Evolutionary conservation across 2,329 filamentous ascomycete genomes (phyloP).

Genomic region (Phoma sp.): DNA sequence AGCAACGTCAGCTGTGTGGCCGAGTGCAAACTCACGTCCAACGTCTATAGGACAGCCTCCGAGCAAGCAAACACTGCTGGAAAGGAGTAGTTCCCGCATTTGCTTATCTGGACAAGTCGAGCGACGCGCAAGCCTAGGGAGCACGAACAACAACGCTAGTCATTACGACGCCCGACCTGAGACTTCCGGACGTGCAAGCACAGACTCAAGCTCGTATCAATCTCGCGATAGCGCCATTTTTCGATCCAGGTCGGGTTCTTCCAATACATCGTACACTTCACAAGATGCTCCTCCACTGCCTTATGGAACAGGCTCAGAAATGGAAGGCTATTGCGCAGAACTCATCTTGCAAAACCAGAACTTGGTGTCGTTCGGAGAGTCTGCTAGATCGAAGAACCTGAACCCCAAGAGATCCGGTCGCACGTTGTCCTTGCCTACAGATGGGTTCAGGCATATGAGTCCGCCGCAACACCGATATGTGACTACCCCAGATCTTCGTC

Average conservation of each 20-base stretch:
- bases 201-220: conserved; percentile 21
- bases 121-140: conserved; percentile 13
- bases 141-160: not conserved
- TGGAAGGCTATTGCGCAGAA: conserved; percentile 13
- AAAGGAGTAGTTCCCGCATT: conserved; percentile 22
- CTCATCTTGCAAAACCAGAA: conserved; percentile 13
- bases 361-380: conserved; percentile 13
- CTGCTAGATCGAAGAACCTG: conserved; percentile 11
- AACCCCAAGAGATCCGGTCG: conserved; percentile 5
- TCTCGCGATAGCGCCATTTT: conserved; percentile 19
- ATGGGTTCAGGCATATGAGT: not conserved
- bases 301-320: not conserved
- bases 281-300: conserved; percentile 19
- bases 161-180: conserved; percentile 9
- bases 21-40: conserved; percentile 9
- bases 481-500: conserved; percentile 12
- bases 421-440: conserved; percentile 1
- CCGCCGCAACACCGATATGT: conserved; percentile 2
- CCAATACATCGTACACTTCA: conserved; percentile 16
- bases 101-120: conserved; percentile 7
- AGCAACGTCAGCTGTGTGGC: conserved; percentile 15
- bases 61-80: conserved; percentile 27
- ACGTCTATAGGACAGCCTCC: conserved; percentile 12
- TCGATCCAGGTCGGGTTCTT: conserved; percentile 23
- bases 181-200: conserved; percentile 18